phyloP scores from a whole-genome alignment of 2,329 filamentous ascomycete species.

The Penicillium sp. region DNA sequence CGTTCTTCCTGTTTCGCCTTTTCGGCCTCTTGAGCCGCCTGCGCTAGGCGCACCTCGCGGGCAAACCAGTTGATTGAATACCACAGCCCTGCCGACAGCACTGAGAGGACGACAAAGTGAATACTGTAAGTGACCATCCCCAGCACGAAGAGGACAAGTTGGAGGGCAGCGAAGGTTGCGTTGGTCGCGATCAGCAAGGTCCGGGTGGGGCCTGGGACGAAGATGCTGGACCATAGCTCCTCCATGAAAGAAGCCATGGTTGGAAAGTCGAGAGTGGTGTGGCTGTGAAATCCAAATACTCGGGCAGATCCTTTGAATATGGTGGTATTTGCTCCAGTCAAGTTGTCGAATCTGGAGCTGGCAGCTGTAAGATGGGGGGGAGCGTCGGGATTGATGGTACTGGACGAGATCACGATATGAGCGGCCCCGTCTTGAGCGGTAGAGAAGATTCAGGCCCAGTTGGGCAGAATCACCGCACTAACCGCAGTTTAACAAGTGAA shows the following conservation, averaged over 20 bases:
- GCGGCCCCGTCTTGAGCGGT: constrained; percentile 4
- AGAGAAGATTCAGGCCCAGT: too few relatives aligned
- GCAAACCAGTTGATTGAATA: constrained; percentile 97
- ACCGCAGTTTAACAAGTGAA: too few relatives aligned
- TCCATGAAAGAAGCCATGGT: constrained; percentile 53
- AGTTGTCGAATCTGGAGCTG: too few relatives aligned
- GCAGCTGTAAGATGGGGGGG: too few relatives aligned
- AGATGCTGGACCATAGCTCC: constrained; percentile 85
- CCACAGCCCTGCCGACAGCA: constrained; percentile 78
- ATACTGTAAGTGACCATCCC: constrained; percentile 77
- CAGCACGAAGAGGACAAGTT: constrained; percentile 68
- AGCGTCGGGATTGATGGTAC: constrained; percentile 8
- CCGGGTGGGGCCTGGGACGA: constrained; percentile 84
- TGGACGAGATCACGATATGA: background rate
- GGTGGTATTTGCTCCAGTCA: background rate
- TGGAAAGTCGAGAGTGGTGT: background rate
- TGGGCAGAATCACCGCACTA: too few relatives aligned
- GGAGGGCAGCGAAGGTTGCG: constrained; percentile 76
- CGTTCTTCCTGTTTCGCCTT: constrained; percentile 42
- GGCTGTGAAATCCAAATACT: background rate
- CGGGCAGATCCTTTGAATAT: background rate
- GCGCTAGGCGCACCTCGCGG: constrained; percentile 51
- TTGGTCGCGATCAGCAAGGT: constrained; percentile 87
- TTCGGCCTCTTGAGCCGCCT: constrained; percentile 44
- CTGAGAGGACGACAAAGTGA: constrained; percentile 78